phyloP scores from a whole-genome alignment of 768 basidiomycete species.

The Psilocybe cubensis region DNA sequence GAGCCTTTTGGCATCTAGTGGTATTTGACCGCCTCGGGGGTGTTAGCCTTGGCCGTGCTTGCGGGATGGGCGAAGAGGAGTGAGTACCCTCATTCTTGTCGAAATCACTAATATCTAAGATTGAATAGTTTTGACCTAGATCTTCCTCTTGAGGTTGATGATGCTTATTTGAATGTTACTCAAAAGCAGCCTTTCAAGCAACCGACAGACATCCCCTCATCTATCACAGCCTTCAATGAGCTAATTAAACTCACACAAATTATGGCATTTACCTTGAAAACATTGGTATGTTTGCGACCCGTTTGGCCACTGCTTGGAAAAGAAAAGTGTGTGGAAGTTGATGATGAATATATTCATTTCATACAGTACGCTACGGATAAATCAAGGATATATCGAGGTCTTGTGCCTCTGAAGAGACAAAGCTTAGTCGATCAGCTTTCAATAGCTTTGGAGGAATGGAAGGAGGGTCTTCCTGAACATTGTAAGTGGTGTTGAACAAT shows the following conservation, averaged over 20 bases:
- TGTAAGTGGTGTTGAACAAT: slow-evolving; percentile 39
- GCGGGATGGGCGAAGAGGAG: slow-evolving; percentile 69
- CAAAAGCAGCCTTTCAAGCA: slow-evolving; percentile 65
- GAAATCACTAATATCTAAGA: background rate
- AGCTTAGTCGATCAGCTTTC: slow-evolving; percentile 69
- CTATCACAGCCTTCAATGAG: slow-evolving; percentile 63
- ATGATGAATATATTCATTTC: background rate
- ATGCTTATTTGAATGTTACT: slow-evolving; percentile 72
- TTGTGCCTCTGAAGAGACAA: slow-evolving; percentile 55
- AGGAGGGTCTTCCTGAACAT: slow-evolving; percentile 68
- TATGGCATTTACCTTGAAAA: slow-evolving; percentile 68
- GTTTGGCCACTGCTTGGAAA: background rate
- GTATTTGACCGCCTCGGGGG: slow-evolving; percentile 62
- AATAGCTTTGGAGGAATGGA: slow-evolving; percentile 73
- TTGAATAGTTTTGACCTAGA: slow-evolving; percentile 76
- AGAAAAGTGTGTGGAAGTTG: no score
- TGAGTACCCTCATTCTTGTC: slow-evolving; percentile 32
- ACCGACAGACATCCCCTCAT: slow-evolving; percentile 60
- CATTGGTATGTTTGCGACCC: slow-evolving; percentile 52
- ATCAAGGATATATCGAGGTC: slow-evolving; percentile 55
- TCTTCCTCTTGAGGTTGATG: slow-evolving; percentile 81
- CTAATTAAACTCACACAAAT: slow-evolving; percentile 71
- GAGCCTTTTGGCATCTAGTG: slow-evolving; percentile 76
- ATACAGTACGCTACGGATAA: slow-evolving; percentile 74
- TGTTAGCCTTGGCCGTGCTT: slow-evolving; percentile 57